A percentile compares a stretch with the other conserved stretches of the same genome.
phyloP scores from a whole-genome alignment of 805 yeast genomes.

The Cyberlindnera suaveolens region DNA sequence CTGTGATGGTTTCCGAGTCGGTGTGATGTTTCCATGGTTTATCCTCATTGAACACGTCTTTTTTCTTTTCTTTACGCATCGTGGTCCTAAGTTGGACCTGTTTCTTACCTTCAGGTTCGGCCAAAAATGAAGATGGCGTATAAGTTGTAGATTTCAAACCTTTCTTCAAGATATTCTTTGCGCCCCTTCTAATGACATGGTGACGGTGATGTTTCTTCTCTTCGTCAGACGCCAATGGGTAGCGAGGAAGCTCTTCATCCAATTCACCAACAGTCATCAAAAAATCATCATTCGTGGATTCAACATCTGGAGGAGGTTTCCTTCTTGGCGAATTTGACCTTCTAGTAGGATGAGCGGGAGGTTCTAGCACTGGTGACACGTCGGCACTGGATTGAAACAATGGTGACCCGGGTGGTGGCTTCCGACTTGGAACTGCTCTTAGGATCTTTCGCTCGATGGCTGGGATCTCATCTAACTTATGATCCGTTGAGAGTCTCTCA shows the following conservation, averaged over 20 bases:
- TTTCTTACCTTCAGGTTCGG: slow-evolving; percentile 1
- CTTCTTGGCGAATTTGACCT: slow-evolving; percentile 20
- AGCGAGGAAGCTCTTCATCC: slow-evolving; percentile 20
- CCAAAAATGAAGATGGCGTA: slow-evolving; percentile 1
- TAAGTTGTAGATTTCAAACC: slow-evolving; percentile 13
- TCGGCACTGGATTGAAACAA: background rate
- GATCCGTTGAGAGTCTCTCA: background rate
- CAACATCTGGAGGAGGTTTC: slow-evolving; percentile 18
- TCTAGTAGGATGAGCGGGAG: background rate
- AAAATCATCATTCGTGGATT: slow-evolving; percentile 1
- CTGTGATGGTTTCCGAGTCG: slow-evolving; percentile 45
- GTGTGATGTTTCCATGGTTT: slow-evolving; percentile 92
- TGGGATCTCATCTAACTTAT: background rate
- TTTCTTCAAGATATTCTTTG: slow-evolving; percentile 20
- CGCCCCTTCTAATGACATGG: slow-evolving; percentile 15
- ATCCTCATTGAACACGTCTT: slow-evolving; percentile 63
- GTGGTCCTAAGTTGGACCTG: slow-evolving; percentile 23
- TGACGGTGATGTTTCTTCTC: slow-evolving; percentile 4
- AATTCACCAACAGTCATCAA: background rate
- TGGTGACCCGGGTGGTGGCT: slow-evolving; percentile 23
- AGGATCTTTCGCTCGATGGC: background rate
- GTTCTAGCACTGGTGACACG: background rate
- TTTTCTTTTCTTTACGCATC: slow-evolving; percentile 21
- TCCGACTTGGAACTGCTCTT: slow-evolving; percentile 8
- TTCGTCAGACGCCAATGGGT: slow-evolving; percentile 12